phyloP scores from a whole-genome alignment of 164 flowering plant genomes.

The Taxillus chinensis region DNA sequence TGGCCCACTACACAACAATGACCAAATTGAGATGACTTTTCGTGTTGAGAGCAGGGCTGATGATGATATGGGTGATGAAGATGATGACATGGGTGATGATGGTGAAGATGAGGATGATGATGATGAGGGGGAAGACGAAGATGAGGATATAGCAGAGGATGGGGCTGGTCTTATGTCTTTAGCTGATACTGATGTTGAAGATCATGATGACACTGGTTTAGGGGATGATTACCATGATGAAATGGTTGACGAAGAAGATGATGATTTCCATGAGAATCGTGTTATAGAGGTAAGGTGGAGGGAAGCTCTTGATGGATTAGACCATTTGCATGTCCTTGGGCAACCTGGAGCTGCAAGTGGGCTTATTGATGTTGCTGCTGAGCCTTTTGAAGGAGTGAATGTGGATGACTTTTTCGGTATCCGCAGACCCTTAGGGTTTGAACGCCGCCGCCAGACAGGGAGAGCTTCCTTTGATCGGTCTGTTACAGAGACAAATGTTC shows the following conservation, averaged over 20 bases:
- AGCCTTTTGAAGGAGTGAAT: constrained; percentile 83
- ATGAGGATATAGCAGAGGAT: constrained; percentile 84
- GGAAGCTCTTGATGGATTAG: constrained; percentile 84
- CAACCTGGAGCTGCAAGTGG: constrained; percentile 65
- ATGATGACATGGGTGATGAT: constrained; percentile 85
- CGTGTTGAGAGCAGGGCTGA: constrained; percentile 61
- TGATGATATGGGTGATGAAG: constrained; percentile 83
- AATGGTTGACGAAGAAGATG: constrained; percentile 84
- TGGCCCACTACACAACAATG: constrained; percentile 28
- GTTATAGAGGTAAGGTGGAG: constrained; percentile 90
- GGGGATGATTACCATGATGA: constrained; percentile 89
- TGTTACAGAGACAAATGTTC: constrained; percentile 49
- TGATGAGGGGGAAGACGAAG: constrained; percentile 75
- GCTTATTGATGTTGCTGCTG: constrained; percentile 72
- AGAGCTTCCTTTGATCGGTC: constrained; percentile 60
- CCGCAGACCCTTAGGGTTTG: constrained; percentile 62
- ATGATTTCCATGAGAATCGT: constrained; percentile 81
- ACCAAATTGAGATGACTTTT: constrained; percentile 62
- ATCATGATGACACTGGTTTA: constrained; percentile 82
- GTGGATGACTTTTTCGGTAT: constrained; percentile 85
- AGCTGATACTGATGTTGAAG: constrained; percentile 93
- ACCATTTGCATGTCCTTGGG: constrained; percentile 81
- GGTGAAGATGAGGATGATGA: constrained; percentile 81
- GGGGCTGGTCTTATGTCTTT: constrained; percentile 79
- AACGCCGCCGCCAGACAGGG: constrained; percentile 63